phyloP scores from a whole-genome alignment of 305 asterid genomes.

The Fraxinus sp. region DNA sequence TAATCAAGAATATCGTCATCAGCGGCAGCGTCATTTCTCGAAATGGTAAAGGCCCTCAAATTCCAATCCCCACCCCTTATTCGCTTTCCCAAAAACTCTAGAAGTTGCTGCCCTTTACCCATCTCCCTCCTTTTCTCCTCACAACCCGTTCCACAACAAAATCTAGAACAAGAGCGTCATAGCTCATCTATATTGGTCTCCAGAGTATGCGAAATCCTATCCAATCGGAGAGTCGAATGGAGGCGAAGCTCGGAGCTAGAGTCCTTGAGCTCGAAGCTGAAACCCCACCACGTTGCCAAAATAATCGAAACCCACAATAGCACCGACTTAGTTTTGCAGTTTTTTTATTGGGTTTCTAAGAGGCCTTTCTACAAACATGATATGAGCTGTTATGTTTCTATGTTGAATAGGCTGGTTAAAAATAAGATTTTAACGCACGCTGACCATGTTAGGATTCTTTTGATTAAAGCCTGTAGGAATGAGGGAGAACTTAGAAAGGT shows the following conservation, averaged over 20 bases:
- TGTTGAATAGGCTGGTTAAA: conserved; percentile 71
- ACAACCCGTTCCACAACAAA: conserved; percentile 18
- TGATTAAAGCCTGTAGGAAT: conserved; percentile 67
- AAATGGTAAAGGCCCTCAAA: conserved; percentile 68
- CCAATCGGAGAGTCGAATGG: conserved; percentile 56
- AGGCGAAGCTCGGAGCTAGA: conserved; percentile 54
- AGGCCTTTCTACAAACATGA: conserved; percentile 77
- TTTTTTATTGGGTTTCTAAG: conserved; percentile 85
- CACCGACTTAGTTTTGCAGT: conserved; percentile 54
- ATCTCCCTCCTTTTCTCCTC: conserved; percentile 43
- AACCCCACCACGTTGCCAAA: conserved; percentile 58
- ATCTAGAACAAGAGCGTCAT: conserved; percentile 1
- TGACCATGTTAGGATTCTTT: conserved; percentile 74
- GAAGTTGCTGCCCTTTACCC: conserved; percentile 28
- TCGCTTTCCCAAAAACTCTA: conserved; percentile 8
- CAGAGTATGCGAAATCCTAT: conserved; percentile 53
- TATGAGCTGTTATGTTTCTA: conserved; percentile 61
- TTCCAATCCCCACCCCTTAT: conserved; percentile 34
- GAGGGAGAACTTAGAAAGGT: conserved; percentile 54
- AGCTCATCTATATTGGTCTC: conserved; percentile 34
- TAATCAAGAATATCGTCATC: conserved; percentile 24
- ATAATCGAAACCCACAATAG: conserved; percentile 42
- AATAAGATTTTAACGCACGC: conserved; percentile 57
- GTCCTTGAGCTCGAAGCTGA: conserved; percentile 48
- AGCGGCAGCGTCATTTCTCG: conserved; percentile 39